These are phyloP conservation scores for Lippia alba DNA, from an alignment of 305 asterid species.

Conservation along the genomic window DNA sequence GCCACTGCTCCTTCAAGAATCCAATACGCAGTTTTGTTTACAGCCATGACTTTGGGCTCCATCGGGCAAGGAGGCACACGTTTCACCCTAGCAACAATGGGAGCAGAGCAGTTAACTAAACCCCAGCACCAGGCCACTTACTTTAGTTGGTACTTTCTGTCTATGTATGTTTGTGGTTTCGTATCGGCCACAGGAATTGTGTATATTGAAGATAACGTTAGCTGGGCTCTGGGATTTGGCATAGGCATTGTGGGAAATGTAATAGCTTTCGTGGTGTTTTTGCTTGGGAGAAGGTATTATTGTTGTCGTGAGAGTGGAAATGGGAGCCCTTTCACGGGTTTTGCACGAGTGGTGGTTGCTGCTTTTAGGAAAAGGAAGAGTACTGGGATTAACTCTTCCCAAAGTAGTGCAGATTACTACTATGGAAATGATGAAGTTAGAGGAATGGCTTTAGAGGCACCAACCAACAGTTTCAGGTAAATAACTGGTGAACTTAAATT, in stretches of 20 bases:
- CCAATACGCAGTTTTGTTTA: conserved; percentile 48
- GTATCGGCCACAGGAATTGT: conserved; percentile 37
- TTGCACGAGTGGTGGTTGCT: conserved; percentile 54
- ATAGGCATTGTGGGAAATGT: conserved; percentile 36
- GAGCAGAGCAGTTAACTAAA: conserved; percentile 54
- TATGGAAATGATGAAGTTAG: conserved; percentile 33
- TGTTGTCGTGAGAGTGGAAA: conserved; percentile 29
- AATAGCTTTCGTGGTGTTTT: conserved; percentile 43
- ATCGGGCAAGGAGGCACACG: conserved; percentile 52
- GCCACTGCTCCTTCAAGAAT: conserved; percentile 34
- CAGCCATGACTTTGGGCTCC: conserved; percentile 43
- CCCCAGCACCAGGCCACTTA: conserved; percentile 40
- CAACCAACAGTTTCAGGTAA: conserved; percentile 43
- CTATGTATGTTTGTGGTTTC: conserved; percentile 36
- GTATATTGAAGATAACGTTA: conserved; percentile 41
- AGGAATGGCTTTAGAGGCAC: conserved; percentile 18
- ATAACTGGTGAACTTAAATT: too few species aligned
- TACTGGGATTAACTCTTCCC: conserved; percentile 20
- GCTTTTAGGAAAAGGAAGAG: conserved; percentile 43
- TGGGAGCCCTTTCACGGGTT: conserved; percentile 49
- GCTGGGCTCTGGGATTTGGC: conserved; percentile 39
- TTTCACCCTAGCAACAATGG: conserved; percentile 58
- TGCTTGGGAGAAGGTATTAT: conserved; percentile 48
- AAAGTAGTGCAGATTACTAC: conserved; percentile 31
- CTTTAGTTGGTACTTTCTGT: conserved; percentile 52